phyloP scores from a whole-genome alignment of 2,329 filamentous ascomycete genomes.

The Lecanicillium sp. region DNA sequence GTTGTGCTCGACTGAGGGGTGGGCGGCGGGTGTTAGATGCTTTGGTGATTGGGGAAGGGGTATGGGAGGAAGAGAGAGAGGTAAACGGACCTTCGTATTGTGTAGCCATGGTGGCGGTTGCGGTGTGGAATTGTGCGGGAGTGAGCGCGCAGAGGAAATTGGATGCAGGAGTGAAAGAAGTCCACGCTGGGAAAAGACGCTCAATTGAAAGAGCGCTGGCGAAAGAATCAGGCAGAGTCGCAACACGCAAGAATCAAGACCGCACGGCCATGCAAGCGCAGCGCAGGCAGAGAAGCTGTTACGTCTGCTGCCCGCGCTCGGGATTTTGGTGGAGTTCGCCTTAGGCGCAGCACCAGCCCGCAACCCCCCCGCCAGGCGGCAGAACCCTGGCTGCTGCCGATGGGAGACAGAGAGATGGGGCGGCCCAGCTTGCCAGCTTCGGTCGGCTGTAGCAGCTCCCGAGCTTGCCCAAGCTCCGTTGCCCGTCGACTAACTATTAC shows the following conservation, averaged over 20 bases:
- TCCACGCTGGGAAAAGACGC: no score
- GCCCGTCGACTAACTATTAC: no score
- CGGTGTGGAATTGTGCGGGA: no score
- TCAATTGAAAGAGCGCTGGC: not conserved
- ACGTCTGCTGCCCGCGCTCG: not conserved
- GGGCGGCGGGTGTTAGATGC: not conserved
- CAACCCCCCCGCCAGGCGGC: not conserved
- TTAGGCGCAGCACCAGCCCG: not conserved
- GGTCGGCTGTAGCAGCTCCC: constrained; percentile 8
- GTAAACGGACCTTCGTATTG: constrained; percentile 47
- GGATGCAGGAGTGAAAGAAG: not conserved
- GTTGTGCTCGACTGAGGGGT: constrained; percentile 54
- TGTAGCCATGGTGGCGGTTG: constrained; percentile 44
- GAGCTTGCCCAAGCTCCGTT: not conserved
- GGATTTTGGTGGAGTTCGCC: not conserved
- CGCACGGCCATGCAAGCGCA: not conserved
- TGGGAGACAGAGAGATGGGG: not conserved
- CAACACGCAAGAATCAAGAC: not conserved
- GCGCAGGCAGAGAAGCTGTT: constrained; percentile 14
- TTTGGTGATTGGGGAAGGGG: not conserved
- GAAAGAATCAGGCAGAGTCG: not conserved
- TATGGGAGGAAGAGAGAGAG: constrained; percentile 10
- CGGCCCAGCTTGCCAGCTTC: not conserved
- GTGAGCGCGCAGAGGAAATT: not conserved
- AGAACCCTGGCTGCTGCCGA: not conserved